phyloP scores from a whole-genome alignment of 176 grass and related monocot species.

The Avena atlantica region DNA sequence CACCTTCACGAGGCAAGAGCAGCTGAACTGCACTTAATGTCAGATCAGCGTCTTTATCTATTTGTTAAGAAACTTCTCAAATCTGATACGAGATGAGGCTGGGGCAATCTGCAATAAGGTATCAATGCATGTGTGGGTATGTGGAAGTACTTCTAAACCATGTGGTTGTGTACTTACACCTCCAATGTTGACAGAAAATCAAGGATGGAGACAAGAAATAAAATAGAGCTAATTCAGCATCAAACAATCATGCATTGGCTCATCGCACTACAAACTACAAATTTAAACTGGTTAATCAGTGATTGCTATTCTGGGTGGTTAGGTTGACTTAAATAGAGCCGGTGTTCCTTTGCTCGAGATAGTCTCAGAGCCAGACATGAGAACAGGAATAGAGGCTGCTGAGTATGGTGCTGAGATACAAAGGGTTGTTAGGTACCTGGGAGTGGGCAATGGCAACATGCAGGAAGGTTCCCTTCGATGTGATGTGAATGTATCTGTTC shows the following conservation, averaged over 20 bases:
- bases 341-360: conserved; percentile 85
- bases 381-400: conserved; percentile 19
- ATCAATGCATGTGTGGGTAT: neutral
- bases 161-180: neutral
- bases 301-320: conserved; percentile 26
- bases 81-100: neutral
- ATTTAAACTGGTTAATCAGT: conserved; percentile 17
- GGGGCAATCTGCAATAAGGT: neutral
- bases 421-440: conserved; percentile 83
- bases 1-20: neutral
- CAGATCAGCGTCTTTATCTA: neutral
- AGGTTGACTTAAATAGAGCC: conserved; percentile 94
- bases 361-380: conserved; percentile 32
- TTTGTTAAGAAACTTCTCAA: neutral
- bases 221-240: conserved; percentile 16
- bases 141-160: neutral
- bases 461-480: conserved; percentile 97
- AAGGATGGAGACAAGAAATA: neutral
- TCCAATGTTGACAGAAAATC: conserved; percentile 10
- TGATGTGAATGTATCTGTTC: conserved; percentile 48
- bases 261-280: neutral
- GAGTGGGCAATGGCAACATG: conserved; percentile 97
- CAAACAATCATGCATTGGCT: conserved; percentile 22
- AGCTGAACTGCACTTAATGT: conserved; percentile 8
- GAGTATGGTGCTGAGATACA: conserved; percentile 80